phyloP scores from a whole-genome alignment of 495 filamentous ascomycete genomes.

The Margaritispora aquatica region DNA sequence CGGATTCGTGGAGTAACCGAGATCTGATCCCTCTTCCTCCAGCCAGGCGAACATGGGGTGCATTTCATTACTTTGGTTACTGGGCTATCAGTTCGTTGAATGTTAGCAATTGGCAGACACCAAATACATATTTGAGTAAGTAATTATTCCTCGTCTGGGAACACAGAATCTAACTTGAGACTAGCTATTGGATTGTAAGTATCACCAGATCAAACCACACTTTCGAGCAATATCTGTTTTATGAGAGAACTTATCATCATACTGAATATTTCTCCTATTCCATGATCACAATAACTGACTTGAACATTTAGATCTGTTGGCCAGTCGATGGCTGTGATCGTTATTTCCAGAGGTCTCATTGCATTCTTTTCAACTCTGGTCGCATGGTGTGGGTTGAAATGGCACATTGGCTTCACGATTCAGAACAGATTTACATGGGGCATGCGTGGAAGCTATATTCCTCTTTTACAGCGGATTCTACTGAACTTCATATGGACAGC shows the following conservation, averaged over 20 bases:
- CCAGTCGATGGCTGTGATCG: conserved; percentile 27
- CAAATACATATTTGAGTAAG: conserved; percentile 24
- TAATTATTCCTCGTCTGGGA: not conserved
- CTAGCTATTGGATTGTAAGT: not conserved
- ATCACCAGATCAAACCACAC: too few relatives aligned
- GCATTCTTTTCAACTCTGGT: conserved; percentile 29
- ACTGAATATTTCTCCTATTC: too few relatives aligned
- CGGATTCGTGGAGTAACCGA: not conserved
- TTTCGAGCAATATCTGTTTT: too few relatives aligned
- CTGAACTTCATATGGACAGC: conserved; percentile 29
- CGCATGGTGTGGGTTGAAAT: conserved; percentile 25
- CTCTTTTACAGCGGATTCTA: conserved; percentile 12
- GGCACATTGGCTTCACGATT: conserved; percentile 28
- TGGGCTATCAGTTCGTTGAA: conserved; percentile 28
- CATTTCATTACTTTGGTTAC: conserved; percentile 24
- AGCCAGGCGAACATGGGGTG: not conserved
- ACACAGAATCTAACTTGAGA: not conserved
- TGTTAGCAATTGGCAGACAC: conserved; percentile 32
- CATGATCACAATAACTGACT: too few relatives aligned
- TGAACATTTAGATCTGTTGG: conserved; percentile 24
- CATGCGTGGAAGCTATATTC: conserved; percentile 21
- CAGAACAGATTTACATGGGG: conserved; percentile 24
- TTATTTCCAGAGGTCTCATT: conserved; percentile 27
- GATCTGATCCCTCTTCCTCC: conserved; percentile 4
- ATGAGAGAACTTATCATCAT: too few relatives aligned